Evolutionary conservation across 257 asterid genomes (phyloP), one percentile per base, ranked within the genome.

Genomic region (Solanum arcanum): DNA sequence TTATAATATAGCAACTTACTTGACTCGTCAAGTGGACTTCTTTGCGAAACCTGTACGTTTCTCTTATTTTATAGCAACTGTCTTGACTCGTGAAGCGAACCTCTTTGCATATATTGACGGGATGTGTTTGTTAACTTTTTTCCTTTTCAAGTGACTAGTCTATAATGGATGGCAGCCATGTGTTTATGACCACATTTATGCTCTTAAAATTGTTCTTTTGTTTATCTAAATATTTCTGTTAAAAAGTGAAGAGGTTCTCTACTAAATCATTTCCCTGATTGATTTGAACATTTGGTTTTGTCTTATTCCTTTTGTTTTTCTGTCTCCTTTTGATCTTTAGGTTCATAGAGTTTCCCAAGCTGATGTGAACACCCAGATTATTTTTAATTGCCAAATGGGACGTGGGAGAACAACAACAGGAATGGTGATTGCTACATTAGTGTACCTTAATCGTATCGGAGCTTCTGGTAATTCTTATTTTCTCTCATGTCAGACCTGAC

Each of bases 401-500:
- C 98, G 99, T 56, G 99, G 99, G 87, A 92, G 99, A 86, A 96
- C 99, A 64, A 96, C 99, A 68, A 96, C 99, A 37, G 99, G 99
- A 88, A 96, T 96, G 99, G 99, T 96, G 95, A 95, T 96, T 83
- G 98, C 99, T 12, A 96, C 98, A 72, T 89, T 95, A 91, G 91
- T 94, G 89, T 94, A 94, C 93, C 93, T 96, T 84, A 94, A 92
- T 89, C 98, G 99, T 88, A 95, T 92, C 86, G 98, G 98, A 86
- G 97, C 97, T 91, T 95, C 98, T 92, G 99, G 99, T 96, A 92
- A 86, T 68, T 52, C 56, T 83, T 81, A 83, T 80, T 86, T 91
- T 83, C 90, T 49, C 29, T 80, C 66, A 47, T 29, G 68, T 80
- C 85, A 29, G 85, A 29, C 44, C 85, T 80, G 85, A 20, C 42